A percentile compares a stretch with the other conserved stretches of the same genome.
Conservation (phyloP, 2,329 filamentous ascomycete species). For the Blastomyces emzantsi region DNA sequence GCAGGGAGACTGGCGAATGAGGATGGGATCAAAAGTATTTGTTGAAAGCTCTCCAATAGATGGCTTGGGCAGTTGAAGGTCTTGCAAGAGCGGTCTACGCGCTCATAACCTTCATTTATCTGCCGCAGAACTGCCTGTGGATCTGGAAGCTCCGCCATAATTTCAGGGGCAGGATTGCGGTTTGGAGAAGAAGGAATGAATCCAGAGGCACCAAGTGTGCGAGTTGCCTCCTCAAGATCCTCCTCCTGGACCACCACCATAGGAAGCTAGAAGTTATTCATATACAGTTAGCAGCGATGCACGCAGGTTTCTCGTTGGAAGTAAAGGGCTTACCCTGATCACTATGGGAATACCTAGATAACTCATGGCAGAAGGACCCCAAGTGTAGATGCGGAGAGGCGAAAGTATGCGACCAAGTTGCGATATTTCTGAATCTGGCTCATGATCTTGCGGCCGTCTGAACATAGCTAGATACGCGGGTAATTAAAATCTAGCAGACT, state of each 20-base stretch:
- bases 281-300: constrained; percentile 5
- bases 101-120: constrained; percentile 7
- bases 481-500: neutral
- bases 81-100: constrained; percentile 13
- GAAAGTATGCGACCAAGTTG: constrained; percentile 20
- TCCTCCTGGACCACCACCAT: constrained; percentile 14
- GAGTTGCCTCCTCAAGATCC: constrained; percentile 10
- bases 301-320: neutral
- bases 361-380: constrained; percentile 8
- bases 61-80: constrained; percentile 11
- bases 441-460: constrained; percentile 7
- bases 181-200: constrained; percentile 9
- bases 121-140: constrained; percentile 8
- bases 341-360: constrained; percentile 9
- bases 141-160: constrained; percentile 12
- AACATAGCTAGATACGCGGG: constrained; percentile 1
- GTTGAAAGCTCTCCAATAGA: constrained; percentile 4
- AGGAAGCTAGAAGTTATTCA: constrained; percentile 7
- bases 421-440: constrained; percentile 16
- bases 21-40: constrained; percentile 12
- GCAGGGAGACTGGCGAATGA: constrained; percentile 13
- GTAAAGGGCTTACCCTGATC: constrained; percentile 6
- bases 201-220: constrained; percentile 4
- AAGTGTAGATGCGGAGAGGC: constrained; percentile 18
- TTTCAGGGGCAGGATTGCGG: constrained; percentile 11